Percentiles rank a stretch among this genome's conserved stretches.
phyloP scores from a whole-genome alignment of 495 filamentous ascomycete genomes.

The Elasticomyces elasticus region DNA sequence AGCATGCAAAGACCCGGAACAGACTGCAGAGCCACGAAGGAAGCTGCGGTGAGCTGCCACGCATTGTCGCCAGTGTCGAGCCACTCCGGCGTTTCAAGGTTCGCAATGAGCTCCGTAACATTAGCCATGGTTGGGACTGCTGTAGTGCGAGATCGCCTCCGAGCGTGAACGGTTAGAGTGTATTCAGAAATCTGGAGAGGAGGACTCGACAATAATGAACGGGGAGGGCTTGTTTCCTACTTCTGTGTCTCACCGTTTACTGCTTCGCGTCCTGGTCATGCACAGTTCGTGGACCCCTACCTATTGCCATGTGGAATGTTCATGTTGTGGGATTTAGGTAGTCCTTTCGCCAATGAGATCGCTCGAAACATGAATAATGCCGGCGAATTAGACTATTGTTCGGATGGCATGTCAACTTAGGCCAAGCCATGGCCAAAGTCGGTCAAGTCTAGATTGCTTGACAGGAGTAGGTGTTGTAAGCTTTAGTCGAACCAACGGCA shows the following conservation, averaged over 20 bases:
- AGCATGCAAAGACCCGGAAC: conserved; percentile 47
- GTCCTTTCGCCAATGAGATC: not conserved
- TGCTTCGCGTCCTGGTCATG: no score
- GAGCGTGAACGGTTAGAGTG: no score
- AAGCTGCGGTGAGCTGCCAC: conserved; percentile 49
- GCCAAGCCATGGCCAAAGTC: not conserved
- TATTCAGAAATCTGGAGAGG: no score
- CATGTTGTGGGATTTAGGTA: not conserved
- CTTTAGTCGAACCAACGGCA: no score
- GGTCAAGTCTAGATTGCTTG: not conserved
- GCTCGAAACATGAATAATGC: not conserved
- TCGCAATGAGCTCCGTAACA: not conserved
- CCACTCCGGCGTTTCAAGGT: conserved; percentile 30
- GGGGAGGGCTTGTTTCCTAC: no score
- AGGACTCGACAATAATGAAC: no score
- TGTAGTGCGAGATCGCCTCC: no score
- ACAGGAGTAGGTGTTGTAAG: no score
- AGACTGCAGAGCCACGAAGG: conserved; percentile 43
- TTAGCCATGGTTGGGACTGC: not conserved
- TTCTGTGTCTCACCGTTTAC: no score
- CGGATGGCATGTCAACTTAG: not conserved
- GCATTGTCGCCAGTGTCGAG: conserved; percentile 46
- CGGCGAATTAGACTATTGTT: not conserved
- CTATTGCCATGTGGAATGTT: not conserved
- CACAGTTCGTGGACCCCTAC: no score